Conservation (phyloP, 2,329 filamentous ascomycete species). For the Aschersonia sp. region DNA sequence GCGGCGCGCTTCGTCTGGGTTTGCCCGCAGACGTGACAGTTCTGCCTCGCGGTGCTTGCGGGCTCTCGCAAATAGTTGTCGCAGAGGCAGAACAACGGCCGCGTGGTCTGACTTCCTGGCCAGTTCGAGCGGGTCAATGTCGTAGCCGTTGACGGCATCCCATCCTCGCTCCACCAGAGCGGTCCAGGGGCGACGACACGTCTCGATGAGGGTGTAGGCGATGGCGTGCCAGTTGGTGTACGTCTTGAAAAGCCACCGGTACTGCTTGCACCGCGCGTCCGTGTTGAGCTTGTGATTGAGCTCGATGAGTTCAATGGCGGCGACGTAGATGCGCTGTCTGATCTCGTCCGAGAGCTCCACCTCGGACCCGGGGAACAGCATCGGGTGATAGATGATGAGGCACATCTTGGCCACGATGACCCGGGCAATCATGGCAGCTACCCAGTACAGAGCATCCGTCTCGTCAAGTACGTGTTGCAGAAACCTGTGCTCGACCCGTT, state of each 20-base stretch:
- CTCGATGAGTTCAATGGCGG: slow-evolving; percentile 61
- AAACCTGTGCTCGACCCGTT: slow-evolving; percentile 39
- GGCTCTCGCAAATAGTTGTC: slow-evolving; percentile 37
- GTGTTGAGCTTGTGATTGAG: slow-evolving; percentile 49
- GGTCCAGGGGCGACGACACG: slow-evolving; percentile 31
- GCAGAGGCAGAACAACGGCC: slow-evolving; percentile 37
- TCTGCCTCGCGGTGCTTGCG: slow-evolving; percentile 35
- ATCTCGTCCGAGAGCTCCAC: slow-evolving; percentile 43
- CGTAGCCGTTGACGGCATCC: slow-evolving; percentile 26
- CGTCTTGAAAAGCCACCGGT: slow-evolving; percentile 34
- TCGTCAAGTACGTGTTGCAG: slow-evolving; percentile 34
- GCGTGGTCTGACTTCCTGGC: slow-evolving; percentile 29
- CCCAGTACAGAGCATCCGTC: slow-evolving; percentile 45
- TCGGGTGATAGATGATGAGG: slow-evolving; percentile 61
- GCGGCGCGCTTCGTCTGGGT: slow-evolving; percentile 32
- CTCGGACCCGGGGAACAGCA: slow-evolving; percentile 45
- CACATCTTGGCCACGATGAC: slow-evolving; percentile 68
- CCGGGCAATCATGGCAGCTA: slow-evolving; percentile 51
- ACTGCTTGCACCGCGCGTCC: slow-evolving; percentile 32
- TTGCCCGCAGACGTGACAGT: slow-evolving; percentile 29
- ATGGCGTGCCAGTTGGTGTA: slow-evolving; percentile 38
- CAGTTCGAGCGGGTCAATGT: slow-evolving; percentile 25
- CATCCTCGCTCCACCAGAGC: slow-evolving; percentile 34
- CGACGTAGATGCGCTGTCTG: slow-evolving; percentile 54
- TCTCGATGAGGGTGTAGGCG: slow-evolving; percentile 32